Evolutionary conservation across 345 rosid species (phyloP).

Genomic region (Citrus glauca): DNA sequence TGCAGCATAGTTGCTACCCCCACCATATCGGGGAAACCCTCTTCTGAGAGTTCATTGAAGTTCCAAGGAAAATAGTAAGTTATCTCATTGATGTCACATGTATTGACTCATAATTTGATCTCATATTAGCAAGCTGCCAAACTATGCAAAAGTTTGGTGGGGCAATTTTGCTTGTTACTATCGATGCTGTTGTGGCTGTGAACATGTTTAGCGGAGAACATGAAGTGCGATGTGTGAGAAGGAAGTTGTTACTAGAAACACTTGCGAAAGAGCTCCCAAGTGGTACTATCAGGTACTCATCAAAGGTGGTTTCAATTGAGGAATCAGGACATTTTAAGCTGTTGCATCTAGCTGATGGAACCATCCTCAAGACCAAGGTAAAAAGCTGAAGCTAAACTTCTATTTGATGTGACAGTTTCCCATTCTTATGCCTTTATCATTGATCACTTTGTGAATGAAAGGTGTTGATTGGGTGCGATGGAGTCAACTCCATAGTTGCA

Average conservation of each 20-base stretch:
- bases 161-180: not conserved
- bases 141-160: not conserved
- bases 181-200: not conserved
- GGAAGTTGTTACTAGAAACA: constrained; percentile 52
- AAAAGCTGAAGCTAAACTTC: not conserved
- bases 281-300: constrained; percentile 55
- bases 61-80: constrained; percentile 32
- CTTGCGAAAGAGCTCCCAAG: constrained; percentile 48
- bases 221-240: constrained; percentile 53
- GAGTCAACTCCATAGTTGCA: constrained; percentile 61
- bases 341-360: constrained; percentile 57
- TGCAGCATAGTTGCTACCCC: constrained; percentile 25
- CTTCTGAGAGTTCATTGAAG: constrained; percentile 21
- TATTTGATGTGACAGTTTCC: too few relatives aligned
- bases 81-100: not conserved
- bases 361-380: constrained; percentile 60
- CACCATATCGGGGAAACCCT: constrained; percentile 15
- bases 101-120: not conserved
- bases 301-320: constrained; percentile 58
- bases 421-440: not conserved
- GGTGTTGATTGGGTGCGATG: constrained; percentile 74
- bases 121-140: not conserved
- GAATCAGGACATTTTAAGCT: constrained; percentile 49
- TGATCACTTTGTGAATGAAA: constrained; percentile 10
- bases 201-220: constrained; percentile 22